These are phyloP conservation scores for Prototheca cutis DNA, from an alignment of 163 green algal genomes.

Conservation along the genomic window DNA sequence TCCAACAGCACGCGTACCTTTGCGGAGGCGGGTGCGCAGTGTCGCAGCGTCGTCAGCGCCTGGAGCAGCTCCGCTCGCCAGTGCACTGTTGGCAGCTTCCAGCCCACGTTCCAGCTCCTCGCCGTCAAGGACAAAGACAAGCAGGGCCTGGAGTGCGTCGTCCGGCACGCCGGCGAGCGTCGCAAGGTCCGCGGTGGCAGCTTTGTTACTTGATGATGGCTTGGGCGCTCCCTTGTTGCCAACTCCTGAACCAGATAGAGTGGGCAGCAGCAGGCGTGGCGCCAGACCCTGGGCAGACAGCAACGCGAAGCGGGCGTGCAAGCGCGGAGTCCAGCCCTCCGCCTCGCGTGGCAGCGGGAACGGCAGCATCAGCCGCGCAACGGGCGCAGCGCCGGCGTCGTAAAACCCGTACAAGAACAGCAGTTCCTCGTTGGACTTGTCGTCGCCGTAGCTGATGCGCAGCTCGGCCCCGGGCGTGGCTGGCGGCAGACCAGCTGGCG, in stretches of 20 bases:
- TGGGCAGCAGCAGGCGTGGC: conserved; percentile 44
- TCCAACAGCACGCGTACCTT: too few relatives aligned
- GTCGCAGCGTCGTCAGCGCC: too few relatives aligned
- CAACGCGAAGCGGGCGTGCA: conserved; percentile 39
- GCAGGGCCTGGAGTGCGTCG: conserved; percentile 38
- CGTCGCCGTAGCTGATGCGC: conserved; percentile 67
- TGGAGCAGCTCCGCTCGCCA: too few relatives aligned
- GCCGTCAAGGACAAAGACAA: conserved; percentile 53
- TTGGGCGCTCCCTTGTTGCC: not conserved
- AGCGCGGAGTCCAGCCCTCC: not conserved
- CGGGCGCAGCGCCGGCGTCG: not conserved
- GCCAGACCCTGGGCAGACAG: conserved; percentile 35
- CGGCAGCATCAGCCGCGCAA: not conserved
- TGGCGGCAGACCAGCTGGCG: not conserved
- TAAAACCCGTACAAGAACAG: conserved; percentile 75
- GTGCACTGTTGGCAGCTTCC: too few relatives aligned
- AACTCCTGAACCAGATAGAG: not conserved
- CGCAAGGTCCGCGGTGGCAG: too few relatives aligned
- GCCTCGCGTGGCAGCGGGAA: not conserved
- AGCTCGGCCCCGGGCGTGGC: conserved; percentile 43
- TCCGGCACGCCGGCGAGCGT: conserved; percentile 15
- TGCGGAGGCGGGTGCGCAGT: too few relatives aligned
- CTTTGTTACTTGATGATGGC: too few relatives aligned
- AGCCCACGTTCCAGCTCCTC: conserved; percentile 32
- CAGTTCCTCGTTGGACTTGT: conserved; percentile 77